Conservation (phyloP, 306 rosid genomes). For the Biancaea sappan region DNA sequence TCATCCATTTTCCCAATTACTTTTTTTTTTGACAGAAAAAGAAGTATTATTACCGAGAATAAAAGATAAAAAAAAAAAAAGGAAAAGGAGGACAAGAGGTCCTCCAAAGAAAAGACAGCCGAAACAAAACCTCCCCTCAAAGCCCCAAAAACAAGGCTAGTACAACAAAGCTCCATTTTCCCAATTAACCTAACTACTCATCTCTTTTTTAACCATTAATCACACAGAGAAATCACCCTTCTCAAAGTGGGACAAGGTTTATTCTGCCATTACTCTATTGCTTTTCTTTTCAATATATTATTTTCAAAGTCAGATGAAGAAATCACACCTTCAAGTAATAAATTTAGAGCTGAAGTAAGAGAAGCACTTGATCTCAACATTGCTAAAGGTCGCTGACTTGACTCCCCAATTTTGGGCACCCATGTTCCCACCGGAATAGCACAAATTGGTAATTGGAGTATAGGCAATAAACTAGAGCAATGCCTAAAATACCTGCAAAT, state of each 20-base stretch:
- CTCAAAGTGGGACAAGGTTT: slow-evolving; percentile 10
- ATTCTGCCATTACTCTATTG: slow-evolving; percentile 22
- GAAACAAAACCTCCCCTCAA: too few species aligned
- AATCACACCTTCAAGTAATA: slow-evolving; percentile 80
- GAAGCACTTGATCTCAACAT: slow-evolving; percentile 89
- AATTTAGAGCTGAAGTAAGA: slow-evolving; percentile 78
- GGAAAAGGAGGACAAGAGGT: too few species aligned
- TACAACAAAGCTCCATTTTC: too few species aligned
- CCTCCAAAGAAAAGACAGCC: too few species aligned
- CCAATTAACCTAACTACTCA: slow-evolving; percentile 16
- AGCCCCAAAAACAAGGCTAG: too few species aligned
- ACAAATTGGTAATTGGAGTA: slow-evolving; percentile 84
- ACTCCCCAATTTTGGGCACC: slow-evolving; percentile 96
- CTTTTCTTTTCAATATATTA: slow-evolving; percentile 7
- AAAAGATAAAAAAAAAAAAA: too few species aligned
- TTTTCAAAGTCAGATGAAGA: slow-evolving; percentile 24
- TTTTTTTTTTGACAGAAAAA: too few species aligned
- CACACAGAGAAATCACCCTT: slow-evolving; percentile 20
- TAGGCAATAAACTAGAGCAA: slow-evolving; percentile 79
- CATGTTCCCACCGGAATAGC: slow-evolving; percentile 93
- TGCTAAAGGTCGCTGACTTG: slow-evolving; percentile 75
- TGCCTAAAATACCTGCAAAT: slow-evolving; percentile 94
- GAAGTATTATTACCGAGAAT: too few species aligned
- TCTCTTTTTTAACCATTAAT: slow-evolving; percentile 10
- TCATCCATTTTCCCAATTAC: too few species aligned